Evolutionary conservation across 495 filamentous ascomycete species (phyloP).

Genomic region (Trichoderma parareesei): DNA sequence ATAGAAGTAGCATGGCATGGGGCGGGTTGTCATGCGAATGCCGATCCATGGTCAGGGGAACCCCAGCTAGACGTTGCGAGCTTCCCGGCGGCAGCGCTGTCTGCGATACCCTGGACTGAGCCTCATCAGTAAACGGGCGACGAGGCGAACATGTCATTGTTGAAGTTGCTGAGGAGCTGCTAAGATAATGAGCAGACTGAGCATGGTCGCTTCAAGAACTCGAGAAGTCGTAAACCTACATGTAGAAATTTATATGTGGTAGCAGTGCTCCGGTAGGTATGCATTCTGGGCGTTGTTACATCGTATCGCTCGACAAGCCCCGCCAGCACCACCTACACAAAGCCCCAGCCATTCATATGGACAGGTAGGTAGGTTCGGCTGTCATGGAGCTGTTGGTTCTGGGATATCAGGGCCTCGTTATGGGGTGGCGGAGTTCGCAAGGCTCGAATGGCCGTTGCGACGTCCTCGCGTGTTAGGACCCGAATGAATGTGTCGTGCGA

Average conservation of each 20-base stretch:
- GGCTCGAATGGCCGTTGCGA: neutral
- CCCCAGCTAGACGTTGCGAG: neutral
- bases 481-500: too few relatives aligned
- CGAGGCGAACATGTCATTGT: neutral
- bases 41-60: neutral
- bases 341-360: neutral
- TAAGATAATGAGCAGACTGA: neutral
- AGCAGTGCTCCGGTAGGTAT: neutral
- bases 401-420: neutral
- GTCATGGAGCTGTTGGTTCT: neutral
- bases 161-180: neutral
- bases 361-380: neutral
- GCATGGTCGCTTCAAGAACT: neutral
- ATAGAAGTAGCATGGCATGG: neutral
- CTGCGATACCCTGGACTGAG: neutral
- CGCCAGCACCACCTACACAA: neutral
- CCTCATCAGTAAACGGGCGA: too few relatives aligned
- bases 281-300: neutral
- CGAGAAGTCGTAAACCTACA: neutral
- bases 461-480: neutral
- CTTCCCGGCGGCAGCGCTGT: neutral
- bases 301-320: neutral
- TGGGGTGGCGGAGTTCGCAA: neutral
- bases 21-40: neutral
- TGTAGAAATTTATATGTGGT: neutral